Evolutionary conservation across 2,329 filamentous ascomycete species (phyloP), one percentile per base, ranked within the genome.

Genomic region (Talaromyces funiculosus): DNA sequence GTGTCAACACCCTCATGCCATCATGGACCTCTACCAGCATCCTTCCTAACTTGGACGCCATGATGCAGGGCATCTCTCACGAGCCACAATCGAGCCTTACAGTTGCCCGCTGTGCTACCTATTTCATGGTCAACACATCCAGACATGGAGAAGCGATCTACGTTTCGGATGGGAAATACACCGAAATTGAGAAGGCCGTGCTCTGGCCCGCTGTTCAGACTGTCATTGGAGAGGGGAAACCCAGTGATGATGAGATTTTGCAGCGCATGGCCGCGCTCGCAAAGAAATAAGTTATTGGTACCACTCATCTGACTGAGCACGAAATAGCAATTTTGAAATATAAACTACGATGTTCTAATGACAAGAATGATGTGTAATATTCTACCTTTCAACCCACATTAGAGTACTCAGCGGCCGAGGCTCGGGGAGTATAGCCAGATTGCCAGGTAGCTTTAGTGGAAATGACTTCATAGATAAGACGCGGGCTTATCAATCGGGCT

Each of bases 1-100:
- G 84, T 14, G 67, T 86, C 55, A 86, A 86, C 71, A 78, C 75
- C 5, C 71, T 86, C 20, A 78, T 81, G 1, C 82, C 84, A 1
- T 79, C 75, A 31, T 86, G 82, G 82, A 85, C 84, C 0, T 71
- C 75, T 3, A 82, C 81, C 16, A 76, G 72, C 12, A 74, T 84
- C 0, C 68, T 84, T 1, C 77, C 80, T 0, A 29, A 60, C 18
- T 18, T 60, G 40, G 49, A 55, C 40, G 40, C 18, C 2, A 2
- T 55, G 18, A 47, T 60, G 51, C 22, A 54, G 37, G 38, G 51
- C 7, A 37, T 55, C 9, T 60, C 58, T 7, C 64, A 71, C 33
- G 70, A 74, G 14, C 65, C 78, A 0, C 83, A 86, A 68, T 63
- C 73, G 0, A 69, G 81, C 0, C 72, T 74, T 1, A 75, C 70